A percentile compares a stretch with the other conserved stretches of the same genome.
Conservation (phyloP, 1,139 yeast genomes). For the Ashbya aceris region DNA sequence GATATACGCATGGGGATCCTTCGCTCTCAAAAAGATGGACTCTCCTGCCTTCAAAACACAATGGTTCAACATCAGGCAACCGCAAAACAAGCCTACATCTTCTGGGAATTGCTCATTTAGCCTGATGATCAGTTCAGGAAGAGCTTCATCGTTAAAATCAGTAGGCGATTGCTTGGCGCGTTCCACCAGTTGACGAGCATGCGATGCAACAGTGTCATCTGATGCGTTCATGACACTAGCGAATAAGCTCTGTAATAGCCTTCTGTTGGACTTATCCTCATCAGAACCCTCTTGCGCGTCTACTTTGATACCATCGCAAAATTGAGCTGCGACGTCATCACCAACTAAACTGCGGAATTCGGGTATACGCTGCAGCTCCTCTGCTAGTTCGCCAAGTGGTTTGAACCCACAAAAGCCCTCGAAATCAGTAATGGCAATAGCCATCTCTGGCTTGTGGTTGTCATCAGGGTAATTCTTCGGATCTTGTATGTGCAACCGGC, state of each 20-base stretch:
- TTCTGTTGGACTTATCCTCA: constrained; percentile 47
- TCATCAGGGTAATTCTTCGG: constrained; percentile 95
- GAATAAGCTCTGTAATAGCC: constrained; percentile 64
- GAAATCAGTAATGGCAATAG: constrained; percentile 87
- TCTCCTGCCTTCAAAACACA: constrained; percentile 80
- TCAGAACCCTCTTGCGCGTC: constrained; percentile 37
- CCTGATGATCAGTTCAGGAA: constrained; percentile 65
- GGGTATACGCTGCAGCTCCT: constrained; percentile 59
- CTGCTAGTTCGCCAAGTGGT: constrained; percentile 70
- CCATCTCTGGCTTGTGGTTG: constrained; percentile 99
- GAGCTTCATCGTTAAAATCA: constrained; percentile 35
- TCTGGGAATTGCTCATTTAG: constrained; percentile 82
- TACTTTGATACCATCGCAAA: constrained; percentile 41
- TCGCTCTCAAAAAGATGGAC: constrained; percentile 93
- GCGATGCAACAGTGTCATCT: constrained; percentile 42
- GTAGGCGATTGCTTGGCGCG: constrained; percentile 50
- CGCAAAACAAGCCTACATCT: constrained; percentile 93
- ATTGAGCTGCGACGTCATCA: constrained; percentile 43
- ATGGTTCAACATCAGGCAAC: constrained; percentile 85
- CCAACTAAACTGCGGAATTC: constrained; percentile 71
- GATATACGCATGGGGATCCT: constrained; percentile 97
- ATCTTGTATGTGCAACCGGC: constrained; percentile 64
- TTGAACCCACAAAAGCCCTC: constrained; percentile 98
- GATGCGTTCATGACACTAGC: constrained; percentile 73
- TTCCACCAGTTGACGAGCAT: constrained; percentile 53